Conservation (phyloP, 495 filamentous ascomycete genomes). For the Amorphotheca resinae region DNA sequence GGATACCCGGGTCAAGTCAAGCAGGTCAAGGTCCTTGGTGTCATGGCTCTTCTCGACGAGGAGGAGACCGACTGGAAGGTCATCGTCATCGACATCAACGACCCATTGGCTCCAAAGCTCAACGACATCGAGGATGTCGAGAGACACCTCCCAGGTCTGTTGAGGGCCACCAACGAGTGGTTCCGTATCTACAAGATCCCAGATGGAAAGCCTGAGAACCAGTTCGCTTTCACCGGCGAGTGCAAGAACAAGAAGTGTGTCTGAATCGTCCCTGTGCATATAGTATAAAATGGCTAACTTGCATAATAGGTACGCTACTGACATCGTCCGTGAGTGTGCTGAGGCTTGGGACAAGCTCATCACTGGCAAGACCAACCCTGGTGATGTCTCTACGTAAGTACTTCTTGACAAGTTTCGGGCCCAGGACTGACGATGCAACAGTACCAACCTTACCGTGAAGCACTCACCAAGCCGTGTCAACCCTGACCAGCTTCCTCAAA, state of each 20-base stretch:
- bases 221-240: constrained; percentile 99
- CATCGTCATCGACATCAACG: constrained; percentile 97
- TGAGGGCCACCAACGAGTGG: constrained; percentile 99
- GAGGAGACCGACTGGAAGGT: constrained; percentile 99
- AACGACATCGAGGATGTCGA: constrained; percentile 99
- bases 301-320: constrained; percentile 62
- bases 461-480: constrained; percentile 57
- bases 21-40: constrained; percentile 98
- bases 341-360: constrained; percentile 97
- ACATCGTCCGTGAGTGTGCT: constrained; percentile 87
- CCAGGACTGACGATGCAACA: constrained; percentile 29
- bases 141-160: constrained; percentile 90
- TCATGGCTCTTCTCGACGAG: constrained; percentile 98
- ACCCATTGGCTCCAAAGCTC: constrained; percentile 89
- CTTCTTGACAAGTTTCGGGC: background rate
- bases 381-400: constrained; percentile 72
- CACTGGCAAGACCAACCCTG: constrained; percentile 64
- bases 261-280: background rate
- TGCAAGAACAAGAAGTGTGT: constrained; percentile 98
- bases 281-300: background rate
- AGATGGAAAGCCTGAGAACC: constrained; percentile 99
- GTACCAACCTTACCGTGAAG: constrained; percentile 64
- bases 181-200: constrained; percentile 99
- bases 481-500: constrained; percentile 49
- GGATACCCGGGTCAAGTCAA: constrained; percentile 92